Conservation (phyloP, 768 basidiomycete genomes). For the Suillus subluteus region DNA sequence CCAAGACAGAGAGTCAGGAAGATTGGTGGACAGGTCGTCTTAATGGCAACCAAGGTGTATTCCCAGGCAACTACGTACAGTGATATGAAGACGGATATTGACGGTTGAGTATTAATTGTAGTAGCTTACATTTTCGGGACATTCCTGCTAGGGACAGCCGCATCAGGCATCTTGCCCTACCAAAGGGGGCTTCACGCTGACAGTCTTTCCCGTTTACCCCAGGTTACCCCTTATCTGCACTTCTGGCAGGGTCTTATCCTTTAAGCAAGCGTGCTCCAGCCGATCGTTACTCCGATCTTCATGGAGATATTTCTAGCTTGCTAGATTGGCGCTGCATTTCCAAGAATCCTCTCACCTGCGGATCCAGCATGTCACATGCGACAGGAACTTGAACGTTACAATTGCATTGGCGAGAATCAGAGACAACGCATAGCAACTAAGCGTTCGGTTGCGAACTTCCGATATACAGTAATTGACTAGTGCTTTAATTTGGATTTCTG, state of each 20-base stretch:
- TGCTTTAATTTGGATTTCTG: too few relatives aligned
- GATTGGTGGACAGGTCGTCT: slow-evolving; percentile 98
- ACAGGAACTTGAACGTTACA: slow-evolving; percentile 17
- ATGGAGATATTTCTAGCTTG: slow-evolving; percentile 9
- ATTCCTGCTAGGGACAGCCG: slow-evolving; percentile 1
- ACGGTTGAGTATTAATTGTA: neutral
- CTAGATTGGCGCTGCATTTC: slow-evolving; percentile 15
- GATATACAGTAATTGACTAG: too few relatives aligned
- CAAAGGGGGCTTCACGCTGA: slow-evolving; percentile 12
- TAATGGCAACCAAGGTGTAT: slow-evolving; percentile 84
- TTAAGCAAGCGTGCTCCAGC: slow-evolving; percentile 19
- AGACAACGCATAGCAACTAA: slow-evolving; percentile 27
- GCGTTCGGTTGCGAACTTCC: too few relatives aligned
- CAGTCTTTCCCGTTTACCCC: neutral
- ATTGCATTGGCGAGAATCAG: slow-evolving; percentile 17
- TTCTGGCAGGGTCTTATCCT: slow-evolving; percentile 24
- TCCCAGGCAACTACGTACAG: slow-evolving; percentile 69
- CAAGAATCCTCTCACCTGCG: slow-evolving; percentile 16
- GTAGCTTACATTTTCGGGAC: slow-evolving; percentile 1
- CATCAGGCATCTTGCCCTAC: neutral
- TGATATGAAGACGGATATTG: slow-evolving; percentile 14
- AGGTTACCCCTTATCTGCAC: slow-evolving; percentile 20
- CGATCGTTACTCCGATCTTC: slow-evolving; percentile 21
- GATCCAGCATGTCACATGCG: slow-evolving; percentile 7
- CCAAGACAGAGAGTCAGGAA: slow-evolving; percentile 78